Evolutionary conservation across 208 protist species (phyloP), one percentile per base, ranked within the genome.

Genomic region (Porcisia deanei): DNA sequence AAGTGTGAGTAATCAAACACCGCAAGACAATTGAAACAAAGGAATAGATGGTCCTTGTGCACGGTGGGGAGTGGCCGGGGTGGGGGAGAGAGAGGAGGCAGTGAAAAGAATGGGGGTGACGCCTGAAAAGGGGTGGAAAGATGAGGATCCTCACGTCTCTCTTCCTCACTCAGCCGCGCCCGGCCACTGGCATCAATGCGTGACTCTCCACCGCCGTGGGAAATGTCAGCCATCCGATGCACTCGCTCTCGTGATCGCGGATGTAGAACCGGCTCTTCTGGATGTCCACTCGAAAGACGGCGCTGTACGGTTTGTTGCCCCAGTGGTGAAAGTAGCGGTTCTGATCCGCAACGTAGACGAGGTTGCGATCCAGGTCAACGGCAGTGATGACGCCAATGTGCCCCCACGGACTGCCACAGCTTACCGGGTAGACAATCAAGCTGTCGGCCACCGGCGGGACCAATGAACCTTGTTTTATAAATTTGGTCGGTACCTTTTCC

Each of bases 301-400:
- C 88, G 39, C 88, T 89, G 82, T 88, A 91, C 9, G 60, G 14
- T 39, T 76, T 53, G 41, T 75, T 80, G 25, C 79, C 84, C 92
- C 92, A 96, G 57, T 82, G 16, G 76, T 88, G 86, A 67, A 96
- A 96, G 76, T 85, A 93, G 10, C 92, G 89, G 49, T 96, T 96
- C 78, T 94, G 90, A 70, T 96, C 92, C 1, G 92, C 89, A 47
- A 94, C 85, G 67, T 83, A 85, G 10, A 94, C 90, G 10, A 82
- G 64, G 3, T 59, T 18, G 9, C 34, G 58, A 20, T 74, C 73
- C 0, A 84, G 25, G 57, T 88, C 87, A 30, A 94, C 88, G 6
- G 85, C 67, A 12, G 86, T 88, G 71, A 96, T 96, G 75, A 96
- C 89, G 22, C 89, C 92, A 77, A 96, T 91, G 80, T 96, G 92